Conservation (phyloP, 2,329 filamentous ascomycete genomes). For the Aspergillus sp. region DNA sequence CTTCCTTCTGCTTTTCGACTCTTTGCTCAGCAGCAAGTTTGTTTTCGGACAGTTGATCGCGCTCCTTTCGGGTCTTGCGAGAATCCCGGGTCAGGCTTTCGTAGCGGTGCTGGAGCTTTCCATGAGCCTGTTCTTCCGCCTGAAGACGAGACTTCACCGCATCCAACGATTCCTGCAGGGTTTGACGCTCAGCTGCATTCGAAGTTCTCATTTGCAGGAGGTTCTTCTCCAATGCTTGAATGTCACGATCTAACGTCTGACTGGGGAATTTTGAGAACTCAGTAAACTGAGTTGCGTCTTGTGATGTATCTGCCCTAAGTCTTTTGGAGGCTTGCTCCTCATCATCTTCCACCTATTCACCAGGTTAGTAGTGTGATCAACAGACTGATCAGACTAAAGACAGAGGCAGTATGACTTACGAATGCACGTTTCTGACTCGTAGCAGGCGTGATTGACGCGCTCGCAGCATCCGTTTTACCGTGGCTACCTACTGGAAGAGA, state of each 20-base stretch:
- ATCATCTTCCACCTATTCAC: slow-evolving; percentile 28
- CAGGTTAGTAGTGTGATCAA: slow-evolving; percentile 14
- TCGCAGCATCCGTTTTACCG: slow-evolving; percentile 1
- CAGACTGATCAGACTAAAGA: neutral
- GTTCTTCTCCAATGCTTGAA: slow-evolving; percentile 28
- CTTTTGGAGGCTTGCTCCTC: slow-evolving; percentile 36
- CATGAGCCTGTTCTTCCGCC: slow-evolving; percentile 35
- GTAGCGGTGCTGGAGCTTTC: slow-evolving; percentile 44
- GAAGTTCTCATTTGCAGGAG: slow-evolving; percentile 32
- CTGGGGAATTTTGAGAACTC: slow-evolving; percentile 33
- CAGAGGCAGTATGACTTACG: slow-evolving; percentile 21
- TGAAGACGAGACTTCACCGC: slow-evolving; percentile 27
- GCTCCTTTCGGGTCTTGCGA: slow-evolving; percentile 38
- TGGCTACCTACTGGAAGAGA: slow-evolving; percentile 10
- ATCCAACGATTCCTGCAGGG: slow-evolving; percentile 28
- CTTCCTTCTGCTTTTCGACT: slow-evolving; percentile 36
- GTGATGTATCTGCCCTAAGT: slow-evolving; percentile 35
- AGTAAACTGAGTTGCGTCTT: slow-evolving; percentile 38
- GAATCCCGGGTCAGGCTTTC: slow-evolving; percentile 41
- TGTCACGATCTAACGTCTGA: slow-evolving; percentile 30
- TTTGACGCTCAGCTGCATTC: slow-evolving; percentile 31
- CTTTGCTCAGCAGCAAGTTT: slow-evolving; percentile 31
- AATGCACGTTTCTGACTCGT: slow-evolving; percentile 31
- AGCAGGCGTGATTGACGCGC: neutral
- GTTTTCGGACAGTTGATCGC: slow-evolving; percentile 31